Evolutionary conservation across 2,329 filamentous ascomycete genomes (phyloP).

Genomic region (Beauveria scarabaeidicola): DNA sequence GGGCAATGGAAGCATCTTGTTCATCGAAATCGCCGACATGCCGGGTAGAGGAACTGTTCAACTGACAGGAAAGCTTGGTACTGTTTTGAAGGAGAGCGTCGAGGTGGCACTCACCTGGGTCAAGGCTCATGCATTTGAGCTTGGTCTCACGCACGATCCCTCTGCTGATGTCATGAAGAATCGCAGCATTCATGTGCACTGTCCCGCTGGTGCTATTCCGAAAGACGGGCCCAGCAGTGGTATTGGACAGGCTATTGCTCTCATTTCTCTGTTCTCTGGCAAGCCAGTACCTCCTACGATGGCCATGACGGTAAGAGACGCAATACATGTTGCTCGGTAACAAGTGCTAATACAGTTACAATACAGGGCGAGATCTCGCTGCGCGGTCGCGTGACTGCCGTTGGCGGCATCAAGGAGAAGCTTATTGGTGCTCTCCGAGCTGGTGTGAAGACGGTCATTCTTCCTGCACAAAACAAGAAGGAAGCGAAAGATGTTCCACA

Average conservation of each 20-base stretch:
- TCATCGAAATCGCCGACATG: constrained; percentile 98
- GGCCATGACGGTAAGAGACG: constrained; percentile 73
- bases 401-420: constrained; percentile 98
- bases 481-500: constrained; percentile 84
- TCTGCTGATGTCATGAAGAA: constrained; percentile 93
- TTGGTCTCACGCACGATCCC: constrained; percentile 73
- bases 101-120: constrained; percentile 97
- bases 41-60: constrained; percentile 86
- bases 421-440: constrained; percentile 88
- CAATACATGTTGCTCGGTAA: constrained; percentile 5
- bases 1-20: constrained; percentile 90
- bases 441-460: constrained; percentile 85
- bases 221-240: constrained; percentile 87
- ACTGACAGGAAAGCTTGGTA: constrained; percentile 90
- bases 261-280: constrained; percentile 82
- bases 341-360: constrained; percentile 18
- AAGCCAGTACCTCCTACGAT: constrained; percentile 83
- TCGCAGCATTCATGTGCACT: constrained; percentile 91
- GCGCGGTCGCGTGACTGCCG: constrained; percentile 81
- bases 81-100: constrained; percentile 93
- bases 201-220: constrained; percentile 86
- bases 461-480: constrained; percentile 84
- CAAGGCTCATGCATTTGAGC: constrained; percentile 86
- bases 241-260: constrained; percentile 84
- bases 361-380: constrained; percentile 62